A percentile compares a stretch with the other conserved stretches of the same genome.
These are phyloP conservation scores for Colletotrichum camelliae DNA, from an alignment of 2,329 filamentous ascomycete genomes.

Conservation along the genomic window DNA sequence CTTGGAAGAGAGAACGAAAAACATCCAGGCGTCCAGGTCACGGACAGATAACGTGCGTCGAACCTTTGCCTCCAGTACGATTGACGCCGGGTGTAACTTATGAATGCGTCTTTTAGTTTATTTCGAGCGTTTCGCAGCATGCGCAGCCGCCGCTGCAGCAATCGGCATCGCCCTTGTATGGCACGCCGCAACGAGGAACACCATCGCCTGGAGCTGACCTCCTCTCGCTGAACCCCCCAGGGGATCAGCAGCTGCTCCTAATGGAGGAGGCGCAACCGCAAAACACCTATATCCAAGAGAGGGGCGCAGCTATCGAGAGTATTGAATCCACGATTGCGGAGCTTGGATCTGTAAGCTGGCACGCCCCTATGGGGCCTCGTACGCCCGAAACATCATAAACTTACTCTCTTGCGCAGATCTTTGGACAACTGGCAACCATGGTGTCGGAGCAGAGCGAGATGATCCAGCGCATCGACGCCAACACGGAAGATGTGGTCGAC, in stretches of 20 bases:
- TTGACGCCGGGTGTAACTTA: not conserved
- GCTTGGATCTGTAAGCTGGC: conserved; percentile 61
- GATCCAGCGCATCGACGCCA: conserved; percentile 96
- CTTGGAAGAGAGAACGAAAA: conserved; percentile 93
- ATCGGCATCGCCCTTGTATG: conserved; percentile 86
- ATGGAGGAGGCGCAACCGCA: conserved; percentile 91
- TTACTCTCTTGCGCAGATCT: conserved; percentile 59
- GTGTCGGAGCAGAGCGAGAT: conserved; percentile 97
- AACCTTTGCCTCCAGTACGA: no score
- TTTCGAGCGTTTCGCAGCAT: conserved; percentile 85
- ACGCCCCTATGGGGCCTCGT: conserved; percentile 23
- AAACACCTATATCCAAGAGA: conserved; percentile 90
- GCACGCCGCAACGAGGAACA: conserved; percentile 72
- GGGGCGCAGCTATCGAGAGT: conserved; percentile 94
- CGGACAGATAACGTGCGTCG: conserved; percentile 76
- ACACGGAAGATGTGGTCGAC: conserved; percentile 96
- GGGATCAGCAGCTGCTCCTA: conserved; percentile 86
- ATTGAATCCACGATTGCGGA: conserved; percentile 96
- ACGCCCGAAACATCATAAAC: conserved; percentile 30
- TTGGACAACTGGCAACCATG: conserved; percentile 94
- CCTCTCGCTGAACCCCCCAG: conserved; percentile 82
- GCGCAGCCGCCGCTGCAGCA: conserved; percentile 72
- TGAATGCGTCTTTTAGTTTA: conserved; percentile 57
- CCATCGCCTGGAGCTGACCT: conserved; percentile 75
- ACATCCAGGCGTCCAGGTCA: conserved; percentile 91